Percentiles rank a stretch among this genome's conserved stretches.
phyloP scores from a whole-genome alignment of 2,329 filamentous ascomycete species.

The Didymella sp. region DNA sequence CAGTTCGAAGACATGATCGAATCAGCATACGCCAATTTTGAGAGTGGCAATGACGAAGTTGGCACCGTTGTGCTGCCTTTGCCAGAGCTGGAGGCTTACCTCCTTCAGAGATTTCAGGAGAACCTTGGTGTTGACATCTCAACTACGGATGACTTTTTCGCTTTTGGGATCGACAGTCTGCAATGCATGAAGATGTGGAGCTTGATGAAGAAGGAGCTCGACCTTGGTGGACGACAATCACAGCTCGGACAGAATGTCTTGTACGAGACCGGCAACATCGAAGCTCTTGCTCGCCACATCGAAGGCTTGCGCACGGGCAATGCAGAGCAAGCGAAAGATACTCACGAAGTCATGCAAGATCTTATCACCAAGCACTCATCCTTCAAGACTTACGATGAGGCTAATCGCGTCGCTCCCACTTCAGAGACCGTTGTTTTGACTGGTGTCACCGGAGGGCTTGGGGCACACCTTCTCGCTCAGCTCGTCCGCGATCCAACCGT shows the following conservation, averaged over 20 bases:
- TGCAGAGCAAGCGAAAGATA: conserved; percentile 41
- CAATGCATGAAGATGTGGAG: conserved; percentile 64
- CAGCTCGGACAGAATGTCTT: conserved; percentile 63
- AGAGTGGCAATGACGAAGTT: conserved; percentile 29
- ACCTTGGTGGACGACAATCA: conserved; percentile 53
- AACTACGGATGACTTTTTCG: conserved; percentile 63
- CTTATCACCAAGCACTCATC: conserved; percentile 56
- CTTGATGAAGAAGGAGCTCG: conserved; percentile 59
- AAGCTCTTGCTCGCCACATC: conserved; percentile 56
- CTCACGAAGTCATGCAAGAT: conserved; percentile 54
- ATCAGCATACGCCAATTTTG: conserved; percentile 49
- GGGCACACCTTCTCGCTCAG: conserved; percentile 62
- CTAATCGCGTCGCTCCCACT: neutral
- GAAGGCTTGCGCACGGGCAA: conserved; percentile 52
- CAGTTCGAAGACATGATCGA: conserved; percentile 59
- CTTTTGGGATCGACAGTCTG: conserved; percentile 64
- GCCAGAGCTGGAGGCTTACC: conserved; percentile 43
- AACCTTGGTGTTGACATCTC: conserved; percentile 30
- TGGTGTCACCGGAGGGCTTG: conserved; percentile 70
- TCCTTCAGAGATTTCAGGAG: conserved; percentile 29
- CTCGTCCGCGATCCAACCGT: conserved; percentile 40
- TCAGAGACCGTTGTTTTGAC: conserved; percentile 57
- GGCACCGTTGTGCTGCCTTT: conserved; percentile 35
- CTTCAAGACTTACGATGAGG: conserved; percentile 36
- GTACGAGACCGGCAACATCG: conserved; percentile 63